Conservation (phyloP, 768 basidiomycete species). For the Collybiopsis luxurians region DNA sequence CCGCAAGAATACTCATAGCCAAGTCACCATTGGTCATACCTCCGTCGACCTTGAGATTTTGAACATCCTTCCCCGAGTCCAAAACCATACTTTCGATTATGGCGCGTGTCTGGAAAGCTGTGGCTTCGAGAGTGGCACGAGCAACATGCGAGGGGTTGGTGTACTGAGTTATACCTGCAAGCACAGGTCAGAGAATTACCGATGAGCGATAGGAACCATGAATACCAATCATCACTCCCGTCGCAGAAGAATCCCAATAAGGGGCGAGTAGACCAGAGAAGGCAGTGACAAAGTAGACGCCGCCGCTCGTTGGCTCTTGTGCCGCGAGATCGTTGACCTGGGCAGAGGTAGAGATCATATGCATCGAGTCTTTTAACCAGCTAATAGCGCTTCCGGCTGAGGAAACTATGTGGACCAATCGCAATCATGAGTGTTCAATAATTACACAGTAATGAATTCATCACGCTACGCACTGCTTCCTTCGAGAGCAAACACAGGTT, state of each 20-base stretch:
- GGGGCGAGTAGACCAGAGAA: constrained; percentile 97
- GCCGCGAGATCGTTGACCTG: constrained; percentile 85
- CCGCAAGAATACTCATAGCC: constrained; percentile 83
- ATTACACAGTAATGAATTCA: background rate
- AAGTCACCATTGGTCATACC: constrained; percentile 95
- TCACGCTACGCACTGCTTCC: constrained; percentile 70
- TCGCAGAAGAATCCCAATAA: constrained; percentile 99
- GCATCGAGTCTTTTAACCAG: constrained; percentile 93
- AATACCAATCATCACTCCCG: too few relatives aligned
- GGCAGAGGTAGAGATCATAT: constrained; percentile 78
- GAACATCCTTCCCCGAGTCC: constrained; percentile 76
- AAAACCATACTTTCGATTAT: constrained; percentile 94
- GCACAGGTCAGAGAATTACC: too few relatives aligned
- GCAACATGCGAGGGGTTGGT: constrained; percentile 92
- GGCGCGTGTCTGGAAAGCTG: constrained; percentile 93
- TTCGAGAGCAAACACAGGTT: constrained; percentile 91
- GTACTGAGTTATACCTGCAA: constrained; percentile 76
- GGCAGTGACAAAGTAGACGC: constrained; percentile 95
- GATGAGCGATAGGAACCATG: constrained; percentile 82
- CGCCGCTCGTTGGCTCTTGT: constrained; percentile 75
- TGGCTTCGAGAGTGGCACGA: constrained; percentile 93
- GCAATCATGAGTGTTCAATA: too few relatives aligned
- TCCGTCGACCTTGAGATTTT: constrained; percentile 94
- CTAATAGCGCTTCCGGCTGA: constrained; percentile 96
- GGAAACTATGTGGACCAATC: constrained; percentile 62